A percentile compares a stretch with the other conserved stretches of the same genome.
Conservation (phyloP, 176 grass and related monocot species). For the barley (Hordeum vulgare) region MorexV3_pseudomolecules_assembly NC_058522.1:459316717-459317216, state of each 20-base stretch:
- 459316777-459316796: too few relatives aligned
- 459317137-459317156: slow-evolving; percentile 11
- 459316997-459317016: slow-evolving; percentile 35
- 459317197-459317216: neutral
- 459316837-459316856: neutral
- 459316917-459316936: neutral
- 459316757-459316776: too few relatives aligned
- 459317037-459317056: slow-evolving; percentile 28
- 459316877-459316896: slow-evolving; percentile 25
- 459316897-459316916: slow-evolving; percentile 27
- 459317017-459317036: slow-evolving; percentile 24
- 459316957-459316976: slow-evolving; percentile 27
- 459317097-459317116: slow-evolving; percentile 42
- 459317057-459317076: slow-evolving; percentile 16
- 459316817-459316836: too few relatives aligned
- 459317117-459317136: slow-evolving; percentile 43
- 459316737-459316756: too few relatives aligned
- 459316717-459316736: too few relatives aligned
- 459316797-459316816: too few relatives aligned
- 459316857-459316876: neutral
- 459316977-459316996: slow-evolving; percentile 39
- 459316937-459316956: slow-evolving; percentile 45
- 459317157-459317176: slow-evolving; percentile 28
- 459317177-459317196: neutral
- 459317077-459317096: slow-evolving; percentile 14